Evolutionary conservation across 352 stramenopile species (phyloP).

Genomic region (Vaucheria bursata): DNA sequence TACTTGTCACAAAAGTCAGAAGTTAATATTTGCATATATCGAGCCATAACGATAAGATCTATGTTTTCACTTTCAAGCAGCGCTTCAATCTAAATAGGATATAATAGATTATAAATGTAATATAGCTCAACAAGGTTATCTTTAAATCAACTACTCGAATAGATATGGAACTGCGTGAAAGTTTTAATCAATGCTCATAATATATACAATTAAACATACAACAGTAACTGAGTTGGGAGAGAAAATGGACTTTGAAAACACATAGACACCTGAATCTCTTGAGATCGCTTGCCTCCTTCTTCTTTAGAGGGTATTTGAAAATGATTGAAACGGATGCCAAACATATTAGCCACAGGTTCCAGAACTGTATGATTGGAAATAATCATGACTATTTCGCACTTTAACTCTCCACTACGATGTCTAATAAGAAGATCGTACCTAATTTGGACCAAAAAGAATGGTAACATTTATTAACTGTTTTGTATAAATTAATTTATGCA

Average conservation of each 20-base stretch:
- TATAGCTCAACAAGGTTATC: not conserved
- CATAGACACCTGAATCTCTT: constrained; percentile 51
- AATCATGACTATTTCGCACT: constrained; percentile 56
- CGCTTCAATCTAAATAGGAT: constrained; percentile 51
- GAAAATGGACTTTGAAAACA: not conserved
- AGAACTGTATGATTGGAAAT: constrained; percentile 58
- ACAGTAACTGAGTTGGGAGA: not conserved
- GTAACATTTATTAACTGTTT: not conserved
- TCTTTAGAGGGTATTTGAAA: constrained; percentile 33
- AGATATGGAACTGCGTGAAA: not conserved
- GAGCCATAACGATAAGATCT: constrained; percentile 60
- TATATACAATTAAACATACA: not conserved
- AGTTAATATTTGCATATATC: constrained; percentile 67
- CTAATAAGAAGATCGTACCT: constrained; percentile 60
- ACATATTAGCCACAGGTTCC: constrained; percentile 56
- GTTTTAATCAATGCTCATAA: not conserved
- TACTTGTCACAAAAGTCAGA: constrained; percentile 55
- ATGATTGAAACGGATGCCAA: constrained; percentile 55
- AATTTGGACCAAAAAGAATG: not conserved
- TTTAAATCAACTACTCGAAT: not conserved
- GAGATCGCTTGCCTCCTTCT: constrained; percentile 55
- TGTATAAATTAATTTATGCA: not conserved
- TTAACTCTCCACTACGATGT: constrained; percentile 56
- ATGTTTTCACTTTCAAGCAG: constrained; percentile 54
- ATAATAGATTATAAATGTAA: not conserved